These are phyloP conservation scores for Flagelloscypha sp. DNA, from an alignment of 768 basidiomycete species.

Conservation along the genomic window DNA sequence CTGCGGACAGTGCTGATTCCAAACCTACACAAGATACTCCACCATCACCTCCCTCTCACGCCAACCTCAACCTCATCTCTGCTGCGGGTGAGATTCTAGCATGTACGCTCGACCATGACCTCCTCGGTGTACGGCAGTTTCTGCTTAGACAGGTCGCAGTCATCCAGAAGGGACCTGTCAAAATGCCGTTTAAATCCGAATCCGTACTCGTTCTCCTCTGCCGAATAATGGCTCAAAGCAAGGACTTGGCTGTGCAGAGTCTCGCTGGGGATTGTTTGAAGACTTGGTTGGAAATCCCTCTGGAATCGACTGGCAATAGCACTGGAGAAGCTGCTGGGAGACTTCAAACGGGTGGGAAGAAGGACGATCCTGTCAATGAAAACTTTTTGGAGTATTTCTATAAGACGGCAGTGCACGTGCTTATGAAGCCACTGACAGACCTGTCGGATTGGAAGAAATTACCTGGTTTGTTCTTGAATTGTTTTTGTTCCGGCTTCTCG, in stretches of 20 bases:
- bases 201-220: slow-evolving; percentile 73
- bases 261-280: slow-evolving; percentile 85
- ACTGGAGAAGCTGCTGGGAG: slow-evolving; percentile 29
- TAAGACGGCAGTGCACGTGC: slow-evolving; percentile 65
- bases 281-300: slow-evolving; percentile 72
- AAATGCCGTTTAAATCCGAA: slow-evolving; percentile 55
- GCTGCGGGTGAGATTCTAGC: slow-evolving; percentile 82
- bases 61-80: too few species aligned
- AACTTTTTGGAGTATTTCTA: slow-evolving; percentile 92
- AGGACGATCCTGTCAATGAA: slow-evolving; percentile 82
- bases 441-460: slow-evolving; percentile 48
- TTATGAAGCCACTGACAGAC: slow-evolving; percentile 73
- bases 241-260: slow-evolving; percentile 81
- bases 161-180: slow-evolving; percentile 57
- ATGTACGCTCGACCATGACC: slow-evolving; percentile 82
- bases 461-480: slow-evolving; percentile 19
- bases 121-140: slow-evolving; percentile 77
- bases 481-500: slow-evolving; percentile 1
- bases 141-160: slow-evolving; percentile 73
- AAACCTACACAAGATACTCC: too few species aligned
- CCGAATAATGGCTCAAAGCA: slow-evolving; percentile 66
- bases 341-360: slow-evolving; percentile 31
- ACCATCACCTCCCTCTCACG: too few species aligned
- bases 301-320: slow-evolving; percentile 24
- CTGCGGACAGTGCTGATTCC: slow-evolving; percentile 28